Conservation (phyloP, 116 monocot genomes). For the Iris pallida region DNA sequence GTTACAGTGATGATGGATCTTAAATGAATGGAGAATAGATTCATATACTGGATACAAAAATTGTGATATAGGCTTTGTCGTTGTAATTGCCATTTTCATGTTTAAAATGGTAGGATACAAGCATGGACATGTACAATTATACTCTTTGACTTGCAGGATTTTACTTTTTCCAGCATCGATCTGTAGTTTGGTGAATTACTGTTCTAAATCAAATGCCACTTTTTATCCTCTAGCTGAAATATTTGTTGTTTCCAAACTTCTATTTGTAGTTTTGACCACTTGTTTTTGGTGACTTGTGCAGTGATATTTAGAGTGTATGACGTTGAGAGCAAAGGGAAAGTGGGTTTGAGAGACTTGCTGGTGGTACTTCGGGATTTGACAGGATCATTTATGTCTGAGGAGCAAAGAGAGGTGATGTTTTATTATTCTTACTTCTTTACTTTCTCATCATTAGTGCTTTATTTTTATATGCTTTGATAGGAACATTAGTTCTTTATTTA, state of each 20-base stretch:
- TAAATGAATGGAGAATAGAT: no score
- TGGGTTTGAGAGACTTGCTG: constrained; percentile 57
- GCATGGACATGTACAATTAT: neutral
- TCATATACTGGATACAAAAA: no score
- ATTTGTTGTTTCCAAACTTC: neutral
- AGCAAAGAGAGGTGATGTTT: constrained; percentile 52
- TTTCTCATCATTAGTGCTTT: neutral
- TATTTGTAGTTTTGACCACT: neutral
- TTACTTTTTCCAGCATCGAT: neutral
- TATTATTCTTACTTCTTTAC: constrained; percentile 4
- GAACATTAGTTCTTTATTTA: no score
- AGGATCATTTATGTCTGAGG: constrained; percentile 68
- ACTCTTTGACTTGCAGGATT: neutral
- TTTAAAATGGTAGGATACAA: no score
- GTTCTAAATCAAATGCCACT: no score
- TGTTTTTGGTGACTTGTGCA: constrained; percentile 12
- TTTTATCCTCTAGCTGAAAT: neutral
- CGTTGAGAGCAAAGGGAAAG: constrained; percentile 50
- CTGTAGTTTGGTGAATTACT: neutral
- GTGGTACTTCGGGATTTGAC: constrained; percentile 55
- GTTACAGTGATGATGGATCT: no score
- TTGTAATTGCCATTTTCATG: no score
- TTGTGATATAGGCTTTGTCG: no score
- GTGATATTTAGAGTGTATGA: constrained; percentile 75
- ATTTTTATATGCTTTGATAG: no score